Base-by-base conservation (phyloP, 495 filamentous ascomycete genomes). In the Penicillium samsonianum region DNA sequence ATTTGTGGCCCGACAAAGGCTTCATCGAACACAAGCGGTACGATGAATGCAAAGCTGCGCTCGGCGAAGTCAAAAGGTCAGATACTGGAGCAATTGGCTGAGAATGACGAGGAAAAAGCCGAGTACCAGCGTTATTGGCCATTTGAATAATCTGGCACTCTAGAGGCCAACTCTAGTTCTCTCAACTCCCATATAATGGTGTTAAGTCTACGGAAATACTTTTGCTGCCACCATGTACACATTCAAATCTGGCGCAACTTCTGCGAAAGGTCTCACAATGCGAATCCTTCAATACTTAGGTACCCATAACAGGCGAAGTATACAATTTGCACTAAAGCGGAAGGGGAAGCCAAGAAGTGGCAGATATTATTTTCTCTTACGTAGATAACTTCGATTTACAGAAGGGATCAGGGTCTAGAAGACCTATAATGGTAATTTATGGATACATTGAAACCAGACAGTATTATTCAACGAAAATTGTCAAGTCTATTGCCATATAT, bases 11-110 rank as follows among this genome's bases (percentile, higher is more conserved):
- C 2, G 69, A 68, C 37, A 66, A 71, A 55, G 71, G 70, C 7
- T 69, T 72, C 23, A 68, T 71, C 42, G 65, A 69, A n/a, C n/a
- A 64, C 10, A 71, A 71, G 53, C 63, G 54, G 50, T 76, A 76
- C 45, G 48, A 64, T 50, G 67, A 71, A 33, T 67, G 66, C 63
- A 70, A 67, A 61, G 63, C 65, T 61, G 65, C 62, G 4, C 63
- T 72, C 26, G 4, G 53, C n/a, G 53, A 70, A 64, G 58, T 68
- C 33, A n/a, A 72, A 68, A 50, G 38, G 38, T 42, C 59, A 47
- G 63, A 68, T 70, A 44, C 56, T 70, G 60, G 60, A 66, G 37
- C 59, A 67, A 59, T 64, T 71, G 53, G 65, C 70, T 50, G 67
- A 71, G 25, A 68, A 49, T 43, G 65, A 67, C 31, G 63, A 70